Evolutionary conservation across 139 green algal genomes (phyloP), one percentile per base, ranked within the genome.

Genomic region (Trebouxia sp.): DNA sequence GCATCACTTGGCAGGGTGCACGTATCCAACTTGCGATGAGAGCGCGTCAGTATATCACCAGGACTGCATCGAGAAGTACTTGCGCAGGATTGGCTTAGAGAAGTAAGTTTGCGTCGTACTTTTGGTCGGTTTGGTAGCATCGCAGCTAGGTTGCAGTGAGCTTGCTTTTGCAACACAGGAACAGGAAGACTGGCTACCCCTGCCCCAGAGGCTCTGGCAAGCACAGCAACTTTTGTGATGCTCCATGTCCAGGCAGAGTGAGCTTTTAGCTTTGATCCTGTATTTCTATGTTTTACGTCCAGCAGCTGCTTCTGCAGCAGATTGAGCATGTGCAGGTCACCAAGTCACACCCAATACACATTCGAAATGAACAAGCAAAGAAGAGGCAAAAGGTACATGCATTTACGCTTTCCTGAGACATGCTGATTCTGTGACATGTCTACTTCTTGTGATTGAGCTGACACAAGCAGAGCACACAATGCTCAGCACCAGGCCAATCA

Each of bases 101-200:
- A 92, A 90, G 88, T 94, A 75, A 77, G 89, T 70, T 20, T 48
- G 11, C 39, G n/a, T 55, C 5, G 1, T 42, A 4, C 69, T 2
- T 77, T 9, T 43, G 1, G 50, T 22, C 26, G 50, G 20, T 58
- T 56, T n/a, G n/a, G 48, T 26, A 56, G 48, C 48, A 56, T 56
- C 48, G 15, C 48, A 56, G 20, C 20, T 22, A 58, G 50, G n/a
- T n/a, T n/a, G n/a, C 26, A 58, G 50, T 22, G 22, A 22, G 26
- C 4, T 32, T 55, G 42, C 28, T 53, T 14, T 12, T 28, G 22
- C 12, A 5, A 12, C n/a, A 41, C 69, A 93, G 90, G 87, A 97
- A 95, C 79, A 83, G 94, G 28, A 98, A 98, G 79, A 98, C 93
- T 30, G 94, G 94, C 39, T 98, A 97, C 78, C 92, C 92, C 35